Evolutionary conservation across 257 asterid genomes (phyloP).

Genomic region (Forsythia viridissima): DNA sequence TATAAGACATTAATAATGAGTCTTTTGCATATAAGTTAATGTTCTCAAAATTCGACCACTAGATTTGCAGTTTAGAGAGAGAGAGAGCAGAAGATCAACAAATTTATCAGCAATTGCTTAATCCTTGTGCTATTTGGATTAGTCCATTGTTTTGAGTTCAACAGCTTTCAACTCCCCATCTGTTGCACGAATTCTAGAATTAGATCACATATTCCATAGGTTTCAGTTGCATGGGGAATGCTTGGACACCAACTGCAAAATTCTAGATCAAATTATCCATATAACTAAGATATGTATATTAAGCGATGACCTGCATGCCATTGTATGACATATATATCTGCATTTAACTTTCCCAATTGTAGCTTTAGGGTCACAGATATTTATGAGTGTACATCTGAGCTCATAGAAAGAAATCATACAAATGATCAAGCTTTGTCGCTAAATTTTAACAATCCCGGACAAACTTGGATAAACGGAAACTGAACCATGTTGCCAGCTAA

Average conservation of each 20-base stretch:
- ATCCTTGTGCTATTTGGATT: background rate
- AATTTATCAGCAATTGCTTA: background rate
- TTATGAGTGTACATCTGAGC: no score
- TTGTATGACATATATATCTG: background rate
- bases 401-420: no score
- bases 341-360: background rate
- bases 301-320: background rate
- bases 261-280: background rate
- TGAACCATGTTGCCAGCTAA: no score
- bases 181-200: no score
- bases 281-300: background rate
- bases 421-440: no score
- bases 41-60: background rate
- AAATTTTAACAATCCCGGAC: no score
- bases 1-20: background rate
- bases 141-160: background rate
- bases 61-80: background rate
- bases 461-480: no score
- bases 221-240: background rate
- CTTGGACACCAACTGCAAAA: background rate
- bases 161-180: background rate
- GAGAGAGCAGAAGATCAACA: background rate
- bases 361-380: background rate
- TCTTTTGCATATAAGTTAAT: background rate
- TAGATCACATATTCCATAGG: background rate